phyloP scores from a whole-genome alignment of 2,329 filamentous ascomycete species.

The Beauveria sp. region DNA sequence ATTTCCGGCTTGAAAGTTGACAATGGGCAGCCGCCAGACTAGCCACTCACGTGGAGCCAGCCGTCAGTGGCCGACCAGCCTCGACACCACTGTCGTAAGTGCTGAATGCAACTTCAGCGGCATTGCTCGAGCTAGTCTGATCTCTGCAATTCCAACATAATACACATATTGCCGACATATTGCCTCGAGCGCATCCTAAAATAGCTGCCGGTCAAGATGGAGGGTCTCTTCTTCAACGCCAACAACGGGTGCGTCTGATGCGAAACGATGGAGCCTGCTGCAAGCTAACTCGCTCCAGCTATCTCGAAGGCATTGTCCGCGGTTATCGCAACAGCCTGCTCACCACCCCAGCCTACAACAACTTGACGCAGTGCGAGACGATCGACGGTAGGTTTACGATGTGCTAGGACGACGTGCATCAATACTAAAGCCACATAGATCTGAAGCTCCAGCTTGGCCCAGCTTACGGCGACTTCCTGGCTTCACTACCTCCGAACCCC shows the following conservation, averaged over 20 bases:
- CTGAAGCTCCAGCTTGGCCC: constrained; percentile 96
- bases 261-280: not conserved
- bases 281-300: constrained; percentile 47
- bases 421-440: constrained; percentile 46
- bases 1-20: not conserved
- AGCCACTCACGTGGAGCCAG: constrained; percentile 6
- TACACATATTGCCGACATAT: not conserved
- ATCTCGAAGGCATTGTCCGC: constrained; percentile 93
- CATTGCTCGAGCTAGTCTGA: constrained; percentile 6
- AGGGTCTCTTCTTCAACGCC: constrained; percentile 90
- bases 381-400: constrained; percentile 66
- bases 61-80: constrained; percentile 3
- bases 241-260: constrained; percentile 68
- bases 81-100: constrained; percentile 5
- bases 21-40: not conserved
- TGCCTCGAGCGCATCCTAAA: not conserved
- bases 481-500: constrained; percentile 86
- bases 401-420: not conserved
- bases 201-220: constrained; percentile 49
- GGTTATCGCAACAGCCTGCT: constrained; percentile 93
- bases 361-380: constrained; percentile 94
- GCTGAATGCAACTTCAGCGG: not conserved
- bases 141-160: constrained; percentile 10
- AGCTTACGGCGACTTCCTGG: constrained; percentile 94
- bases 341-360: constrained; percentile 84